phyloP scores from a whole-genome alignment of 805 yeast species.

The Ogataea dorogensis region DNA sequence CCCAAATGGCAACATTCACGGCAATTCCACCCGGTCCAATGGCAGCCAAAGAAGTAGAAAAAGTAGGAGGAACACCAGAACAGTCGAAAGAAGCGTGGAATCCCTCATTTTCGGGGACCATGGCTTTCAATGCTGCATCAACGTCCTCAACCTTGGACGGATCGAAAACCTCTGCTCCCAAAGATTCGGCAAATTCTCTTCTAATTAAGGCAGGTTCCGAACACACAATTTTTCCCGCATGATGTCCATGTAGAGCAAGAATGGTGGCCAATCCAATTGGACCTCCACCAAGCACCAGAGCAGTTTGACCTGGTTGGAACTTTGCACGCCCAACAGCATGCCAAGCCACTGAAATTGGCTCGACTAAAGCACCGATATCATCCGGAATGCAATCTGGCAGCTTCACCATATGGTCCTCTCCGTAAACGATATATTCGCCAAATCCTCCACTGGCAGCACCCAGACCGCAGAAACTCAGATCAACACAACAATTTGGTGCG shows the following conservation, averaged over 20 bases:
- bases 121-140: constrained; percentile 32
- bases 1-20: constrained; percentile 51
- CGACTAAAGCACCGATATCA: constrained; percentile 50
- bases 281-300: constrained; percentile 58
- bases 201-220: constrained; percentile 62
- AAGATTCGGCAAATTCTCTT: constrained; percentile 52
- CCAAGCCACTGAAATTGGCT: constrained; percentile 59
- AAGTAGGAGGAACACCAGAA: constrained; percentile 50
- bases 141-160: constrained; percentile 32
- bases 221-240: constrained; percentile 51
- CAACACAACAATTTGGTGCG: constrained; percentile 49
- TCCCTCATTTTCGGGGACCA: constrained; percentile 43
- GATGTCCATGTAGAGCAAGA: constrained; percentile 51
- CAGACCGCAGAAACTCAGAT: constrained; percentile 41
- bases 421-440: constrained; percentile 44
- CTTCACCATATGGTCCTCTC: constrained; percentile 39
- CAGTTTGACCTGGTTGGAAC: constrained; percentile 44
- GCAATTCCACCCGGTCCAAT: constrained; percentile 43
- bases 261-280: constrained; percentile 61
- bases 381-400: constrained; percentile 29
- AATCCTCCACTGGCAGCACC: constrained; percentile 54
- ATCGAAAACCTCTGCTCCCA: constrained; percentile 43
- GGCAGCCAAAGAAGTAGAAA: constrained; percentile 40
- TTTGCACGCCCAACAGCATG: constrained; percentile 51
- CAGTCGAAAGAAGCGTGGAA: constrained; percentile 54